phyloP scores from a whole-genome alignment of 192 early-diverging fungal species.

The Geranomyces variabilis region DNA sequence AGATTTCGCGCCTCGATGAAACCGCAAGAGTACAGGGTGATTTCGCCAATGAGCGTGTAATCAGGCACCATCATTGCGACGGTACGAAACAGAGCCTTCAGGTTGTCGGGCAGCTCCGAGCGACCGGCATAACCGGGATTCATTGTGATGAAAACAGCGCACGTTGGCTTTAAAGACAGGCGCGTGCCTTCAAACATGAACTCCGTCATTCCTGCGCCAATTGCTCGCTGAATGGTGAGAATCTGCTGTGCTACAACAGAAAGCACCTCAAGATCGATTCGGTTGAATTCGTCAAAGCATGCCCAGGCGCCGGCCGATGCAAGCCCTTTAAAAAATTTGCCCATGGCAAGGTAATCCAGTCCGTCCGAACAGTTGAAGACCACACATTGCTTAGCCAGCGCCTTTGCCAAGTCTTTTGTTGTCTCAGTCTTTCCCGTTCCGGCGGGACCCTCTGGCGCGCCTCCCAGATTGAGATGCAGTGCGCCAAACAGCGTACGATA shows the following conservation, averaged over 20 bases:
- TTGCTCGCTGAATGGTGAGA: slow-evolving; percentile 65
- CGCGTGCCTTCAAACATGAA: slow-evolving; percentile 68
- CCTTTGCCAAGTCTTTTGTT: slow-evolving; percentile 69
- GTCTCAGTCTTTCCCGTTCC: slow-evolving; percentile 72
- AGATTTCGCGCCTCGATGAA: slow-evolving; percentile 64
- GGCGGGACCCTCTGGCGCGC: slow-evolving; percentile 63
- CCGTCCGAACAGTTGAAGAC: slow-evolving; percentile 73
- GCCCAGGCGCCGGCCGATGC: slow-evolving; percentile 67
- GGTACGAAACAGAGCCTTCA: slow-evolving; percentile 55
- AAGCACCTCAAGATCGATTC: slow-evolving; percentile 66
- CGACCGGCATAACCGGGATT: slow-evolving; percentile 70
- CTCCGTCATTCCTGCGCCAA: slow-evolving; percentile 55
- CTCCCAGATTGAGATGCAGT: slow-evolving; percentile 65
- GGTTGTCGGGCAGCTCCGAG: slow-evolving; percentile 56
- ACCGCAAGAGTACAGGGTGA: slow-evolving; percentile 67
- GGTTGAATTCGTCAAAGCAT: slow-evolving; percentile 71
- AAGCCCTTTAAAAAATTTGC: slow-evolving; percentile 70
- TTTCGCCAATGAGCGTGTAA: slow-evolving; percentile 66
- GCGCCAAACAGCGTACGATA: slow-evolving; percentile 67
- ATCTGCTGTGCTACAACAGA: slow-evolving; percentile 70
- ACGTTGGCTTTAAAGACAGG: slow-evolving; percentile 55
- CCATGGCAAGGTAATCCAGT: slow-evolving; percentile 70
- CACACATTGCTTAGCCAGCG: slow-evolving; percentile 70
- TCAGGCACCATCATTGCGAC: slow-evolving; percentile 72
- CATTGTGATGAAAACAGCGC: slow-evolving; percentile 72